Conservation (phyloP, 441 rosid species). For the Erodium trifolium region DNA sequence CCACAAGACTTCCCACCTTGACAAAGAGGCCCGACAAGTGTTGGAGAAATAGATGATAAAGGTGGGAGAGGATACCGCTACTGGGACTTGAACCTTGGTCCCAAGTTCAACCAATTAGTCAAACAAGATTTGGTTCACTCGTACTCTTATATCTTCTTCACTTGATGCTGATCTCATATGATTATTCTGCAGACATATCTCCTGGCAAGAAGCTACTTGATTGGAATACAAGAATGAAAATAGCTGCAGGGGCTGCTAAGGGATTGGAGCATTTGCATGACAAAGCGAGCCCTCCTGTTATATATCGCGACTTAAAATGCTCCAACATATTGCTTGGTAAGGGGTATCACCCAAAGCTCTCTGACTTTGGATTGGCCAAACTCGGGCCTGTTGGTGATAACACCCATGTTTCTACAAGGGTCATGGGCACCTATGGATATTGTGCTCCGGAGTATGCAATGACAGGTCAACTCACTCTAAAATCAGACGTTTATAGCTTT, state of each 20-base stretch:
- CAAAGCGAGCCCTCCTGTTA: conserved; percentile 82
- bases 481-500: conserved; percentile 90
- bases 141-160: too few species aligned
- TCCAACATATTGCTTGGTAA: conserved; percentile 84
- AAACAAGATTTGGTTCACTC: too few species aligned
- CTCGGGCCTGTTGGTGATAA: conserved; percentile 95
- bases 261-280: conserved; percentile 87
- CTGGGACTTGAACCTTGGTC: too few species aligned
- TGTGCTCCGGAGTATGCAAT: conserved; percentile 65
- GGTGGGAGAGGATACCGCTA: too few species aligned
- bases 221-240: conserved; percentile 89
- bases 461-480: conserved; percentile 94
- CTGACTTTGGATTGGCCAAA: conserved; percentile 95
- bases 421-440: conserved; percentile 94
- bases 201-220: conserved; percentile 64
- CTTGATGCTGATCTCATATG: too few species aligned
- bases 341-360: conserved; percentile 73
- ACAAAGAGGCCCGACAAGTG: too few species aligned
- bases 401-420: conserved; percentile 89
- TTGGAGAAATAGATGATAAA: too few species aligned
- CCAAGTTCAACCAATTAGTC: too few species aligned
- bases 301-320: conserved; percentile 86
- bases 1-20: too few species aligned
- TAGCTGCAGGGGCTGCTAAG: conserved; percentile 96
- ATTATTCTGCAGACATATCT: conserved; percentile 46